Conservation (phyloP, 129 eudicot species). For the Saussurea involucrata region DNA sequence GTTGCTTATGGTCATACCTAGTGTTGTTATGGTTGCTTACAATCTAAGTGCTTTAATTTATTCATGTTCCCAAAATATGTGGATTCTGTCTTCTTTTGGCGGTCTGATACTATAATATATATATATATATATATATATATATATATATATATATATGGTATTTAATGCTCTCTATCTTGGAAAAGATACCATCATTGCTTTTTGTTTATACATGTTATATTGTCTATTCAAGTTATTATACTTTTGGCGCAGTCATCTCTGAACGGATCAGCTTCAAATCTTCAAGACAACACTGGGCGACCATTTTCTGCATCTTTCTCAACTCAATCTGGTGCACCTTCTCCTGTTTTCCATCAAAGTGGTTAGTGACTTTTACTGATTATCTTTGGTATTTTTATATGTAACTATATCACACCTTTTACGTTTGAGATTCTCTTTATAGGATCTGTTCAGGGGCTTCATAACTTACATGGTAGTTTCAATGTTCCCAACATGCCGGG, state of each 20-base stretch:
- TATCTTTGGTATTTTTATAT: neutral
- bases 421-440: neutral
- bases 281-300: slow-evolving; percentile 68
- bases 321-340: slow-evolving; percentile 87
- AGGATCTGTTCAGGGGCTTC: slow-evolving; percentile 83
- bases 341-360: slow-evolving; percentile 73
- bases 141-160: neutral
- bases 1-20: neutral
- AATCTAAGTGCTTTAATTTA: neutral
- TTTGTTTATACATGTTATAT: neutral
- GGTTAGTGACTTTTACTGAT: slow-evolving; percentile 42
- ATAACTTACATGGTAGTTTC: slow-evolving; percentile 75
- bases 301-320: slow-evolving; percentile 68
- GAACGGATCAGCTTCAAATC: slow-evolving; percentile 80
- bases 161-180: neutral
- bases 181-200: neutral
- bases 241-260: slow-evolving; percentile 65
- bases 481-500: slow-evolving; percentile 81
- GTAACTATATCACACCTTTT: neutral
- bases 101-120: neutral
- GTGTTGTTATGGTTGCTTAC: neutral
- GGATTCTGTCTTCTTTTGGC: neutral
- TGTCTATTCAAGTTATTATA: neutral
- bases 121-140: neutral
- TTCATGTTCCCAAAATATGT: neutral